Evolutionary conservation across 305 asterid genomes (phyloP).

Genomic region (Rubia peregrina): DNA sequence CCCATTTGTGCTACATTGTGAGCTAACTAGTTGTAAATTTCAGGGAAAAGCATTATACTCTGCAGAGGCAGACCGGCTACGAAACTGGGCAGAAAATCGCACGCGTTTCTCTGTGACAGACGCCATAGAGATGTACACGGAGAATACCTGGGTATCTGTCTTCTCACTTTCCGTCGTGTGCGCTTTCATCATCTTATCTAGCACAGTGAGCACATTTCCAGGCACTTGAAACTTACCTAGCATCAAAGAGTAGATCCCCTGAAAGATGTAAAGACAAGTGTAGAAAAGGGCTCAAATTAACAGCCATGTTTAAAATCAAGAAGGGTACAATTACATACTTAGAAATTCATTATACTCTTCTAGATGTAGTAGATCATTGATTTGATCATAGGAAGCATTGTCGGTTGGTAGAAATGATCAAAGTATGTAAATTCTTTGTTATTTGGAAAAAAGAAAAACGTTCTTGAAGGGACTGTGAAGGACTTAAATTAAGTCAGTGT

Average conservation of each 20-base stretch:
- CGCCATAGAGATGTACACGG: constrained; percentile 97
- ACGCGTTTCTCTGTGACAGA: constrained; percentile 85
- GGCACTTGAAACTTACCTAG: constrained; percentile 31
- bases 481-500: not conserved
- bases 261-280: not conserved
- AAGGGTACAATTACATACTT: not conserved
- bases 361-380: not conserved
- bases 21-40: constrained; percentile 7
- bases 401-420: not conserved
- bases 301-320: not conserved
- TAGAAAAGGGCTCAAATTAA: not conserved
- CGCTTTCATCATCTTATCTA: constrained; percentile 87
- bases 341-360: not conserved
- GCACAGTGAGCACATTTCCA: constrained; percentile 53
- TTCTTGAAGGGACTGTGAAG: not conserved
- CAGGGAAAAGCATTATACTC: constrained; percentile 95
- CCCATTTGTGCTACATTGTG: not conserved
- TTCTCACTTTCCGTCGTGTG: constrained; percentile 91
- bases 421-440: not conserved
- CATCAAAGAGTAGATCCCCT: not conserved
- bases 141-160: constrained; percentile 88
- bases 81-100: constrained; percentile 96
- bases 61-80: constrained; percentile 94
- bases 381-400: constrained; percentile 3
- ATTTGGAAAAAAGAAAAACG: not conserved